Evolutionary conservation across 2,329 filamentous ascomycete species (phyloP).

Genomic region (Bipolaris gigantea): DNA sequence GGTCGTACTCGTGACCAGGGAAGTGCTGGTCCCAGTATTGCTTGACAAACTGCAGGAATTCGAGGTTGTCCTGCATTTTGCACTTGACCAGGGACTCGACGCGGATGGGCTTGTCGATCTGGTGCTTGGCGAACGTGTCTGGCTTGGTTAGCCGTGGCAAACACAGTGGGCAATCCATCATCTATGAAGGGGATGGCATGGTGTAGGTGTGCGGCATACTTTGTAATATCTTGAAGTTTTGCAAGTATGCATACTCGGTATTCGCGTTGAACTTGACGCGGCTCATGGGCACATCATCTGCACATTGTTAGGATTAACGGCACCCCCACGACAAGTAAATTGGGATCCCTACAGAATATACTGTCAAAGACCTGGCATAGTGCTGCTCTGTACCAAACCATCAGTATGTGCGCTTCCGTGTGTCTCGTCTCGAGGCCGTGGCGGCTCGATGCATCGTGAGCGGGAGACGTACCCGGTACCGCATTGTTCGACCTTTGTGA

Average conservation of each 20-base stretch:
- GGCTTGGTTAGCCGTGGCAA: constrained; percentile 9
- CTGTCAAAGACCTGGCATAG: constrained; percentile 98
- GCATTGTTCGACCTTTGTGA: constrained; percentile 98
- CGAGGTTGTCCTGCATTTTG: constrained; percentile 99
- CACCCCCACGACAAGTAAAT: neutral
- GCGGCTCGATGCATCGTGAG: constrained; percentile 15
- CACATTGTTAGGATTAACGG: constrained; percentile 9
- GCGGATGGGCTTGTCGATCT: constrained; percentile 85
- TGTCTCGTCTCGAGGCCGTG: constrained; percentile 5
- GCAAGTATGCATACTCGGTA: constrained; percentile 93
- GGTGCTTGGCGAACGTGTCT: constrained; percentile 84
- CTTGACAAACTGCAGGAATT: constrained; percentile 98
- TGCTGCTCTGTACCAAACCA: constrained; percentile 66
- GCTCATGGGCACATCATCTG: constrained; percentile 87
- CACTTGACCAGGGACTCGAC: constrained; percentile 91
- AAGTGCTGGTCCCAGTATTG: constrained; percentile 98
- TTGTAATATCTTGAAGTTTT: constrained; percentile 98
- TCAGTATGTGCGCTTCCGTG: constrained; percentile 22
- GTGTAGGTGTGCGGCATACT: constrained; percentile 60
- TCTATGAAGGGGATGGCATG: neutral
- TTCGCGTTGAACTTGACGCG: constrained; percentile 98
- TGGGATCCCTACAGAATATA: constrained; percentile 70
- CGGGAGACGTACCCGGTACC: constrained; percentile 79
- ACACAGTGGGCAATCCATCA: neutral
- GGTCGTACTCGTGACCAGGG: constrained; percentile 95